Conservation (phyloP, 768 basidiomycete genomes). For the Amanita pseudoporphyria region DNA sequence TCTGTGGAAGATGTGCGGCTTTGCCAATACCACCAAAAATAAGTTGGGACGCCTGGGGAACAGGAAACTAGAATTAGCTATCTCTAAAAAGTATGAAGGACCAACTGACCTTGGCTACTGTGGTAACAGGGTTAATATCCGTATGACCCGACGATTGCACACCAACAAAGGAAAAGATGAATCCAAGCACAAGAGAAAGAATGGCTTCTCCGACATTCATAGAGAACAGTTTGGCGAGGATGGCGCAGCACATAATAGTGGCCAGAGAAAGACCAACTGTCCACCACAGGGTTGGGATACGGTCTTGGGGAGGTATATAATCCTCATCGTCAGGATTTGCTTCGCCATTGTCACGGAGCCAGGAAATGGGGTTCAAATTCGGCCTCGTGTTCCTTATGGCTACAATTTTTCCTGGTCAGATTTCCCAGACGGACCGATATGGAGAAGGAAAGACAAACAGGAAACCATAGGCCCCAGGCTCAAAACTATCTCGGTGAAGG, state of each 20-base stretch:
- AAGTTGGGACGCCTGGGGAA: slow-evolving; percentile 42
- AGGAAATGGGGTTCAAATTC: slow-evolving; percentile 18
- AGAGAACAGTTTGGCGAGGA: slow-evolving; percentile 43
- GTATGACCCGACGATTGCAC: slow-evolving; percentile 52
- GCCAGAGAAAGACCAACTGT: slow-evolving; percentile 35
- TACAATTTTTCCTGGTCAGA: background rate
- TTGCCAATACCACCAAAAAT: slow-evolving; percentile 56
- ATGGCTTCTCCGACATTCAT: slow-evolving; percentile 51
- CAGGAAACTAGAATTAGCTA: background rate
- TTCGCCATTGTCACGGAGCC: slow-evolving; percentile 18
- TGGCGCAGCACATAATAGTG: slow-evolving; percentile 39
- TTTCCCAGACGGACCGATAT: background rate
- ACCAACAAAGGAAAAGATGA: slow-evolving; percentile 60
- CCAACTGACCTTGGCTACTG: slow-evolving; percentile 38
- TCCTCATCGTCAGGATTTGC: slow-evolving; percentile 37
- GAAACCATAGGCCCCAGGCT: slow-evolving; percentile 26
- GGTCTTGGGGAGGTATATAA: slow-evolving; percentile 39
- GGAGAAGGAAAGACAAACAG: slow-evolving; percentile 13
- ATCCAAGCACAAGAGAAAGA: slow-evolving; percentile 48
- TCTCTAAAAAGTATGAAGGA: background rate
- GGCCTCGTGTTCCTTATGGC: slow-evolving; percentile 13
- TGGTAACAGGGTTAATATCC: slow-evolving; percentile 52
- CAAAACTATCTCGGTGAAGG: slow-evolving; percentile 42
- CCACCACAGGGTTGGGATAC: slow-evolving; percentile 50
- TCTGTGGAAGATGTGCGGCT: slow-evolving; percentile 25